A percentile compares a stretch with the other conserved stretches of the same genome.
These are phyloP conservation scores for Fusarium sp. DNA, from an alignment of 2,329 filamentous ascomycete species.

Conservation along the genomic window DNA sequence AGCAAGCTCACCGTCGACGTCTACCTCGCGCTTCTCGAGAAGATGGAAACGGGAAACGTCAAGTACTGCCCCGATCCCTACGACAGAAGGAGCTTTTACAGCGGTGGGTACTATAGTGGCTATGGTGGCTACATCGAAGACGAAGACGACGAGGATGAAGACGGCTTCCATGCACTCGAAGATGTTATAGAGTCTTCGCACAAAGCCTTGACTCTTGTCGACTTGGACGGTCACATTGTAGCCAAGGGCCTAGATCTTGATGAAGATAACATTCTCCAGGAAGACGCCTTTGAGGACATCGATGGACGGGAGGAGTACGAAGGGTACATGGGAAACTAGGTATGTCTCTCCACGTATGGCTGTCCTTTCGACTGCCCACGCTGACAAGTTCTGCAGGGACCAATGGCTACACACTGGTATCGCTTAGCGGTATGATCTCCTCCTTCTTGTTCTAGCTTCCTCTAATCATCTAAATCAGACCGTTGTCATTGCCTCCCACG, in stretches of 20 bases:
- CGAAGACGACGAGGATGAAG: not conserved
- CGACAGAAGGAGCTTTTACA: not conserved
- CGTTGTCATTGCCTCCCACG: conserved; percentile 34
- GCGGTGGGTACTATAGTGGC: not conserved
- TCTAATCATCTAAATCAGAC: conserved; percentile 15
- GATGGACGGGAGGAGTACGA: conserved; percentile 40
- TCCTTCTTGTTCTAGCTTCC: too few relatives aligned
- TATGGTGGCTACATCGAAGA: not conserved
- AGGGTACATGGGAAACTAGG: conserved; percentile 46
- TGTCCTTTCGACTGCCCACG: not conserved
- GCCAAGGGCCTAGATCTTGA: conserved; percentile 27
- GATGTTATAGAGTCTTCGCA: conserved; percentile 17
- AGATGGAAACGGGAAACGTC: conserved; percentile 37
- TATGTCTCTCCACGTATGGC: conserved; percentile 15
- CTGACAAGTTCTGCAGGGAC: conserved; percentile 21
- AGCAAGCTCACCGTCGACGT: conserved; percentile 45
- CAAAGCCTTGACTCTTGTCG: conserved; percentile 42
- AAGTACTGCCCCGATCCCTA: conserved; percentile 8
- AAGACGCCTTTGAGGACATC: conserved; percentile 32
- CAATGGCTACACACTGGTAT: conserved; percentile 42
- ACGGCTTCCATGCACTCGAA: conserved; percentile 24
- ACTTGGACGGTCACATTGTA: conserved; percentile 42
- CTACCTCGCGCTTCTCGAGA: conserved; percentile 50
- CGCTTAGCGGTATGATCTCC: conserved; percentile 28
- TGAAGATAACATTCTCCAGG: conserved; percentile 37